Evolutionary conservation across 805 yeast genomes (phyloP), one percentile per base, ranked within the genome.

Genomic region (Kodamaea kaohsiungensis): DNA sequence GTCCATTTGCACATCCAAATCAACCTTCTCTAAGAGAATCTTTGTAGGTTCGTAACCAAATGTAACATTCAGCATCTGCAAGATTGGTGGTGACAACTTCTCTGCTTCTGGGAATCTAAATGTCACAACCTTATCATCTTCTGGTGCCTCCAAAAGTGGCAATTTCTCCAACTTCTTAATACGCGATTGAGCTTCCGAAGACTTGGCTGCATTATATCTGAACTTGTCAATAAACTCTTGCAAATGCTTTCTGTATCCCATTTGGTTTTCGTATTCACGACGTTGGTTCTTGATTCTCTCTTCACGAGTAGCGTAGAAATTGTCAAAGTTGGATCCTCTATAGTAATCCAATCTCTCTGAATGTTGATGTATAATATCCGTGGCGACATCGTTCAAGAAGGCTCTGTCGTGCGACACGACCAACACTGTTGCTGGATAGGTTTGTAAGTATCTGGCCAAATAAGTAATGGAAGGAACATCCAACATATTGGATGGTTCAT

Each of bases 401-500:
- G 97, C 91, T 67, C 99, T 86, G 72, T 95, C 99, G 79, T 95
- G 99, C 53, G 99, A 95, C 46, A 95, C 99, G 43, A 93, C 96
- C 59, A 95, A 77, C 1, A 95, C 95, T 0, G 99, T 95, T 1
- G 97, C 83, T 52, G 96, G 92, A 69, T 95, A 95, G 7, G 89
- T 80, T 67, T 90, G 96, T 62, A 95, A 76, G 68, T 95, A 95
- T 61, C 89, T 85, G 9, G 98, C 93, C 67, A 95, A 80, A 70
- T 86, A 95, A 1, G 98, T 93, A 69, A 95, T 90, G 52, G 98
- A 92, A 27, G 99, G 99, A 71, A 95, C 97, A 84, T 95, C 99
- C 96, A 95, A 89, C 97, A 92, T 95, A 87, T 95, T 95, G 57
- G 98, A 92, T 65, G 99, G 99, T 81, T 95, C 99, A 83, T 95